These are phyloP conservation scores for Fonsecaea erecta DNA, from an alignment of 2,329 filamentous ascomycete genomes.

Conservation along the genomic window DNA sequence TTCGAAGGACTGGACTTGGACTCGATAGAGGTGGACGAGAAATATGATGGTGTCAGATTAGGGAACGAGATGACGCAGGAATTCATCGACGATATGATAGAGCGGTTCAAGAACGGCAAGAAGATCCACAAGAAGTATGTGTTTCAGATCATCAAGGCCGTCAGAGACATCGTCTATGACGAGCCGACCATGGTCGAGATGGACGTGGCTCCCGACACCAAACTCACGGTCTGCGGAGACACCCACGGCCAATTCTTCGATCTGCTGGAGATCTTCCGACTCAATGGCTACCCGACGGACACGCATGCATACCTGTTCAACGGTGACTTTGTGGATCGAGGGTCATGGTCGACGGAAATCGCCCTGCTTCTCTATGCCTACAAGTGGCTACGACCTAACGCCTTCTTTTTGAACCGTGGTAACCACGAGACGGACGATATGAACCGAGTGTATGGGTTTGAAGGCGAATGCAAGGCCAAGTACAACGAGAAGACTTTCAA, in stretches of 20 bases:
- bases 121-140: conserved; percentile 95
- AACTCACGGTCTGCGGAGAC: conserved; percentile 93
- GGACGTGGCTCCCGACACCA: conserved; percentile 74
- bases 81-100: conserved; percentile 96
- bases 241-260: conserved; percentile 99
- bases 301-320: conserved; percentile 97
- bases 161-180: conserved; percentile 85
- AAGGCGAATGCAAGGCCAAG: conserved; percentile 97
- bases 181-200: conserved; percentile 98
- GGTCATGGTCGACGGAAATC: conserved; percentile 98
- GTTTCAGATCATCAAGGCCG: conserved; percentile 90
- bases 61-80: conserved; percentile 88
- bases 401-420: conserved; percentile 93
- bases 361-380: conserved; percentile 91
- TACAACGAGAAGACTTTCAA: conserved; percentile 97
- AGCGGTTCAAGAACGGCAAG: conserved; percentile 94
- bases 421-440: conserved; percentile 99
- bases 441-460: conserved; percentile 98
- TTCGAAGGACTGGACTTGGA: conserved; percentile 89
- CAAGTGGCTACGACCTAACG: conserved; percentile 88
- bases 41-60: conserved; percentile 82
- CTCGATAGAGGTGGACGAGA: conserved; percentile 77
- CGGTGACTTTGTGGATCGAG: conserved; percentile 96
- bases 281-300: conserved; percentile 82
- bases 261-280: conserved; percentile 90